Evolutionary conservation across 345 rosid genomes (phyloP).

Genomic region (Bretschneidera sinensis): DNA sequence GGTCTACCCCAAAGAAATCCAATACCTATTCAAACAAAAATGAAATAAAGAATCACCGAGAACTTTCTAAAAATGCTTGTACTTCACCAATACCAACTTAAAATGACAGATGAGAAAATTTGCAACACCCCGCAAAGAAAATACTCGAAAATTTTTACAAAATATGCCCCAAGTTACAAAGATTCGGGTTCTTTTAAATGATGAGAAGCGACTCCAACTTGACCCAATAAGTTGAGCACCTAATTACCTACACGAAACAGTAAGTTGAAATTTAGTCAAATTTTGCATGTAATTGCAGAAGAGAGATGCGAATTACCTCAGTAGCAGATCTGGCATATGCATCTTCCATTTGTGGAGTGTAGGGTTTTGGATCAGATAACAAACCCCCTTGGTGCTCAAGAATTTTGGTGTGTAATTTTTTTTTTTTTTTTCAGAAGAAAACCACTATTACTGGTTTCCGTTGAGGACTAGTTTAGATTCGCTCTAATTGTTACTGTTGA

Average conservation of each 20-base stretch:
- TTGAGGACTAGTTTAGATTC: not conserved
- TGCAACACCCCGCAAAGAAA: conserved; percentile 4
- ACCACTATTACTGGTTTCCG: not conserved
- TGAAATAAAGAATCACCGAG: conserved; percentile 3
- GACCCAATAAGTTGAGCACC: conserved; percentile 1
- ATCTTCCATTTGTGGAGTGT: conserved; percentile 60
- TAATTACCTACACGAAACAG: not conserved
- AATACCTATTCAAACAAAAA: conserved; percentile 54
- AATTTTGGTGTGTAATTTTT: too few species aligned
- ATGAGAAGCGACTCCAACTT: conserved; percentile 6
- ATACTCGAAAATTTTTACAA: not conserved
- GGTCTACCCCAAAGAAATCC: conserved; percentile 82
- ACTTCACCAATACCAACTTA: conserved; percentile 2
- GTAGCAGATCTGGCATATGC: conserved; percentile 91
- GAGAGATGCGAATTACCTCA: conserved; percentile 54
- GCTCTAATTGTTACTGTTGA: too few species aligned
- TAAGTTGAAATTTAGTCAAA: too few species aligned
- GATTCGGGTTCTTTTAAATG: not conserved
- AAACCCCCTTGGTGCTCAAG: not conserved
- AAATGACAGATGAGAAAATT: not conserved
- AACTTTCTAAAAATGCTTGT: not conserved
- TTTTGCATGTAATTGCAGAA: not conserved
- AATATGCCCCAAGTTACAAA: too few species aligned
- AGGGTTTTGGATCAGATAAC: conserved; percentile 10
- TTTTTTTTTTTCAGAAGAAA: not conserved